Conservation (phyloP, 441 rosid species). For the Croton laevigatus region DNA sequence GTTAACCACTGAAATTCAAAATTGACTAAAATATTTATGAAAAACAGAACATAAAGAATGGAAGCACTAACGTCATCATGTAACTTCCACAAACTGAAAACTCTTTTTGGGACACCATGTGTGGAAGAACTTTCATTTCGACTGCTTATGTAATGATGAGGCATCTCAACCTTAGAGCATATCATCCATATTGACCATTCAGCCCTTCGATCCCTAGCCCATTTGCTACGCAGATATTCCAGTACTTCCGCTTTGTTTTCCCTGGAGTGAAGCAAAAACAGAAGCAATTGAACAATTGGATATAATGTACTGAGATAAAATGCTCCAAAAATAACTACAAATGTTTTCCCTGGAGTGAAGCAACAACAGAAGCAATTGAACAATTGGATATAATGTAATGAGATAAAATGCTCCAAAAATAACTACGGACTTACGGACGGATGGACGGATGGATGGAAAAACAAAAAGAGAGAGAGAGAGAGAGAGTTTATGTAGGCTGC, state of each 20-base stretch:
- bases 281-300: background rate
- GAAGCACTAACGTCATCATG: constrained; percentile 51
- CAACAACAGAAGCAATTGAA: background rate
- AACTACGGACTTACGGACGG: too few species aligned
- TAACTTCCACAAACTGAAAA: constrained; percentile 53
- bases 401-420: background rate
- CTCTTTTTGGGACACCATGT: constrained; percentile 47
- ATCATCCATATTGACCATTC: constrained; percentile 99
- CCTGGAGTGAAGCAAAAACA: constrained; percentile 39
- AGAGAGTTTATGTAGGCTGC: background rate
- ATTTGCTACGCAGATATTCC: constrained; percentile 57
- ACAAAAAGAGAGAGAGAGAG: background rate
- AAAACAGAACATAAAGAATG: constrained; percentile 8
- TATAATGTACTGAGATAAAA: background rate
- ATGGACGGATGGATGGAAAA: too few species aligned
- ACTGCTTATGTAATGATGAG: constrained; percentile 70
- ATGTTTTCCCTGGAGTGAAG: constrained; percentile 47
- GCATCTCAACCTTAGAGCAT: constrained; percentile 84
- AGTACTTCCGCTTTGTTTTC: constrained; percentile 59
- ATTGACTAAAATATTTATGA: background rate
- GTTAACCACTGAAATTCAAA: background rate
- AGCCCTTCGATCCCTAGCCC: constrained; percentile 82
- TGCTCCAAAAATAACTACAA: background rate
- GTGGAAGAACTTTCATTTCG: constrained; percentile 49
- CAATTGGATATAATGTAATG: background rate